These are phyloP conservation scores for Chytriomyces sp. DNA, from an alignment of 192 early-diverging fungal species.

Conservation along the genomic window DNA sequence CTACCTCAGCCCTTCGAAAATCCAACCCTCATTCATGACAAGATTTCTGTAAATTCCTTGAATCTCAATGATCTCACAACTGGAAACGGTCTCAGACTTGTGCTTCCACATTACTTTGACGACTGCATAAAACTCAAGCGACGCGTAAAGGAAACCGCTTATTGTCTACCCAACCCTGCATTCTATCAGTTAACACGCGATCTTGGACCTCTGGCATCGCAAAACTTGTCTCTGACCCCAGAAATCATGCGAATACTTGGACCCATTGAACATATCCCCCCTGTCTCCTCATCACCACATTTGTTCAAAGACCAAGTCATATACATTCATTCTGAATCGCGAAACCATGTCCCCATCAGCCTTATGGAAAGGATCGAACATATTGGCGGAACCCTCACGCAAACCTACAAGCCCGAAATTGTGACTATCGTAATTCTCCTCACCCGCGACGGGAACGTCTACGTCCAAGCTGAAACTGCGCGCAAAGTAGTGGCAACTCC, in stretches of 20 bases:
- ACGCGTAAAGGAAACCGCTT: slow-evolving; percentile 52
- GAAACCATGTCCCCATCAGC: background rate
- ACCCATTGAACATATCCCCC: too few relatives aligned
- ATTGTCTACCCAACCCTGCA: slow-evolving; percentile 43
- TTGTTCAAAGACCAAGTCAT: slow-evolving; percentile 21
- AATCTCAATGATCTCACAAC: background rate
- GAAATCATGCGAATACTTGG: too few relatives aligned
- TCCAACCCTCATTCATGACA: background rate
- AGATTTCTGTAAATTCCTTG: too few relatives aligned
- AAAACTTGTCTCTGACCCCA: too few relatives aligned
- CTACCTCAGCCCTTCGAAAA: slow-evolving; percentile 5
- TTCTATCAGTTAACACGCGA: too few relatives aligned
- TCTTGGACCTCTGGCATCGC: background rate
- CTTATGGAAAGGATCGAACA: background rate
- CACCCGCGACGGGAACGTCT: slow-evolving; percentile 12
- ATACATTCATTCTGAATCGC: slow-evolving; percentile 1
- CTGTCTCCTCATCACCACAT: background rate
- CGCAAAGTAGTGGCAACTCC: slow-evolving; percentile 44
- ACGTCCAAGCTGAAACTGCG: slow-evolving; percentile 25
- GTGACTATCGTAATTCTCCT: slow-evolving; percentile 25
- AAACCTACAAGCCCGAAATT: background rate
- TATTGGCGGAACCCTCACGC: background rate
- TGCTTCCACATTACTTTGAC: slow-evolving; percentile 78
- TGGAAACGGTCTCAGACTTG: slow-evolving; percentile 54
- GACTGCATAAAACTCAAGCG: slow-evolving; percentile 60